Conservation (phyloP, 495 filamentous ascomycete species). For the Achaetomiella virescens region DNA sequence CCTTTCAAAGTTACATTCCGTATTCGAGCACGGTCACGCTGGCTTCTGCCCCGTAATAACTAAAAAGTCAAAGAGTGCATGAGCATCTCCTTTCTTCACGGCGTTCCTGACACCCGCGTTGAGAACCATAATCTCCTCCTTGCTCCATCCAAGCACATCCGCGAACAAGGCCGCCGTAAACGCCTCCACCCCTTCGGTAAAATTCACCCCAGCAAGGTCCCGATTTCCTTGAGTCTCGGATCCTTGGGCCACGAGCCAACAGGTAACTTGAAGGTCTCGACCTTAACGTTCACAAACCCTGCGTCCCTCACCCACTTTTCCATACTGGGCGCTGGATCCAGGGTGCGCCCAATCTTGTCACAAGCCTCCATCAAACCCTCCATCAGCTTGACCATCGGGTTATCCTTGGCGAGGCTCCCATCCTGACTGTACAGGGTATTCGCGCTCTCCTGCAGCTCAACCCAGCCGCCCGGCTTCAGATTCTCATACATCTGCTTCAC, state of each 20-base stretch:
- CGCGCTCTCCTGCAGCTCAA: conserved; percentile 46
- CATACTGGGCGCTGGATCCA: conserved; percentile 16
- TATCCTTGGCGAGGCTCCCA: conserved; percentile 29
- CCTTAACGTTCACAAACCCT: conserved; percentile 34
- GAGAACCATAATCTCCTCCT: conserved; percentile 27
- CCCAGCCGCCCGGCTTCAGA: conserved; percentile 44
- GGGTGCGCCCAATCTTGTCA: conserved; percentile 22
- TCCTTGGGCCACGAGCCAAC: conserved; percentile 42
- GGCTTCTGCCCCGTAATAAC: conserved; percentile 20
- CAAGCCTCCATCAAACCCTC: conserved; percentile 29
- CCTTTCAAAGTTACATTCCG: too few relatives aligned
- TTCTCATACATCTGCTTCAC: conserved; percentile 40
- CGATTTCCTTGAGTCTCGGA: conserved; percentile 44
- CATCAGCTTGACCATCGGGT: conserved; percentile 34
- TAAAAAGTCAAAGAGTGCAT: conserved; percentile 21
- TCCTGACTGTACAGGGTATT: conserved; percentile 33
- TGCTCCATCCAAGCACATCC: conserved; percentile 29
- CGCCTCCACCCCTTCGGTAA: conserved; percentile 27
- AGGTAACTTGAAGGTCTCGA: conserved; percentile 30
- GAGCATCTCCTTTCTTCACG: conserved; percentile 15
- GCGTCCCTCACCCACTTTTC: conserved; percentile 27
- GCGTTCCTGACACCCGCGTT: conserved; percentile 25
- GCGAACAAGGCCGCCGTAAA: conserved; percentile 28
- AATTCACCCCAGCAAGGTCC: conserved; percentile 33
- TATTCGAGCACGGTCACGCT: too few relatives aligned